These are phyloP conservation scores for Astrothelium macrocarpum DNA, from an alignment of 495 filamentous ascomycete species.

Conservation along the genomic window DNA sequence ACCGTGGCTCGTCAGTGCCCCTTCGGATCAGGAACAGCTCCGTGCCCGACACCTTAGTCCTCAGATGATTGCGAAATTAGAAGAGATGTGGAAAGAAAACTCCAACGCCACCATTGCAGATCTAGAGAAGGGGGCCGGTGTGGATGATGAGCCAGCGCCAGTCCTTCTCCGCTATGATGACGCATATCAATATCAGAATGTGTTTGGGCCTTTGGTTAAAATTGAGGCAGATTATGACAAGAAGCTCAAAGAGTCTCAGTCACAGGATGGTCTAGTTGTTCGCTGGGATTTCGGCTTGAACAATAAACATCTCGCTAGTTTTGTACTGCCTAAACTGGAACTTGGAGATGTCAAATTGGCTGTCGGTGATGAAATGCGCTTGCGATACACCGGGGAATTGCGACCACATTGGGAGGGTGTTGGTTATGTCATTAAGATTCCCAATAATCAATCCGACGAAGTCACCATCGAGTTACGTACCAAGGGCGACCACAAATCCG, in stretches of 20 bases:
- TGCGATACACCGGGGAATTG: slow-evolving; percentile 92
- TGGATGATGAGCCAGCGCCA: slow-evolving; percentile 85
- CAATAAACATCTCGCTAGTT: slow-evolving; percentile 95
- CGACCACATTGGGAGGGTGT: slow-evolving; percentile 95
- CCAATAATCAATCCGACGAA: slow-evolving; percentile 98
- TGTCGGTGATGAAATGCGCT: slow-evolving; percentile 95
- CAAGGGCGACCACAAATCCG: slow-evolving; percentile 83
- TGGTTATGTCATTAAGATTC: slow-evolving; percentile 98
- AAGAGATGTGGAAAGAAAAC: slow-evolving; percentile 99
- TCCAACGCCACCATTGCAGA: slow-evolving; percentile 80
- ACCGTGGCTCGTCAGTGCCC: slow-evolving; percentile 82
- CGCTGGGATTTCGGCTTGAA: slow-evolving; percentile 95
- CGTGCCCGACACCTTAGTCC: slow-evolving; percentile 88
- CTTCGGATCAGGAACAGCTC: slow-evolving; percentile 90
- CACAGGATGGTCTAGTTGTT: slow-evolving; percentile 86
- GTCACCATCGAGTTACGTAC: slow-evolving; percentile 90
- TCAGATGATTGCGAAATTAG: slow-evolving; percentile 91
- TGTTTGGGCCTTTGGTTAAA: slow-evolving; percentile 95
- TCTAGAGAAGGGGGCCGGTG: slow-evolving; percentile 79
- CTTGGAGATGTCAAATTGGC: slow-evolving; percentile 96
- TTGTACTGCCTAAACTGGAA: slow-evolving; percentile 92
- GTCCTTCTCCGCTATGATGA: slow-evolving; percentile 94
- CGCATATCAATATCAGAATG: slow-evolving; percentile 97
- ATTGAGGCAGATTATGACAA: slow-evolving; percentile 99
- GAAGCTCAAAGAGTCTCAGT: slow-evolving; percentile 96